Percentiles rank a stretch among this genome's conserved stretches.
Conservation (phyloP, 148 eudicot genomes). For the Selenicereus undatus region DNA sequence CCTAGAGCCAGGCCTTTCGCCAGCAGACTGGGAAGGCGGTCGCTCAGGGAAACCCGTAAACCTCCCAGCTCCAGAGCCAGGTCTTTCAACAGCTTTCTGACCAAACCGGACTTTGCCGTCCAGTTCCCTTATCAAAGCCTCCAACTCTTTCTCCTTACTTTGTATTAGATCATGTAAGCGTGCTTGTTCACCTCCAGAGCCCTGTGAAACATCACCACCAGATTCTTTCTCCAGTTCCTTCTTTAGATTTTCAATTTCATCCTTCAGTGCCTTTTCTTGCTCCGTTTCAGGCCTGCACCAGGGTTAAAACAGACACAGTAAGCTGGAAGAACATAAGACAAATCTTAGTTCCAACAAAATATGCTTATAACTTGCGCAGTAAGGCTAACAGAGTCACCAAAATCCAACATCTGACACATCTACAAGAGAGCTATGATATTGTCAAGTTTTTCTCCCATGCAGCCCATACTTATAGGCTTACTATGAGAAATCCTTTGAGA, state of each 20-base stretch:
- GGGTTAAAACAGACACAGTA: conserved; percentile 6
- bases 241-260: conserved; percentile 34
- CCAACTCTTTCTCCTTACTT: conserved; percentile 59
- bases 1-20: background rate
- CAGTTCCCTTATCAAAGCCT: conserved; percentile 52
- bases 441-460: too few species aligned
- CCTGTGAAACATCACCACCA: conserved; percentile 32
- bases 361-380: background rate
- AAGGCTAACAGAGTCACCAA: too few species aligned
- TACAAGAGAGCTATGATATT: too few species aligned
- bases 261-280: conserved; percentile 41
- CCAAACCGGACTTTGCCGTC: conserved; percentile 79
- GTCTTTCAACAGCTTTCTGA: conserved; percentile 62
- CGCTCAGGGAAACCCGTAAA: background rate
- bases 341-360: background rate
- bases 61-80: conserved; percentile 40
- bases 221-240: conserved; percentile 45
- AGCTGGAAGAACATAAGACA: conserved; percentile 9
- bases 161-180: conserved; percentile 38
- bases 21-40: background rate
- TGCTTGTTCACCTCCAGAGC: conserved; percentile 39
- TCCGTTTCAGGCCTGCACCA: conserved; percentile 41
- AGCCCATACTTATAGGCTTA: too few species aligned
- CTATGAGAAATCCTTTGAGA: too few species aligned
- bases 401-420: too few species aligned